A percentile compares a stretch with the other conserved stretches of the same genome.
Evolutionary conservation across 1,284 basidiomycete genomes (phyloP).

Genomic region (Cystobasidium pallidum): DNA sequence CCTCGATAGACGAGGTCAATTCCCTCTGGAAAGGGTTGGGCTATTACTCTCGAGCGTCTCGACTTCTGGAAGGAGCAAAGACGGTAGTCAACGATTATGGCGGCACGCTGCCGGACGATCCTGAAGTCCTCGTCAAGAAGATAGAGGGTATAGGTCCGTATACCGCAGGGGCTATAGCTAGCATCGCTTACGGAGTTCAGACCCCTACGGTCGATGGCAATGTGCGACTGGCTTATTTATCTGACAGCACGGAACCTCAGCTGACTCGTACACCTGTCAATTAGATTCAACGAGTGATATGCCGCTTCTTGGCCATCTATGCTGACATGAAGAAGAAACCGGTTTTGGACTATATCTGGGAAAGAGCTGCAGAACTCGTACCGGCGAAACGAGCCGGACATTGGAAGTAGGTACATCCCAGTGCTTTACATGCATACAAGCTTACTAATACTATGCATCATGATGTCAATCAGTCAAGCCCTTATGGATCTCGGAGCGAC

Average conservation of each 20-base stretch:
- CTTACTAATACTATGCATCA: too few relatives aligned
- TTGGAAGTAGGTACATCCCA: conserved; percentile 45
- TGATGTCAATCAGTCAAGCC: conserved; percentile 51
- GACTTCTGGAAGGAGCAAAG: conserved; percentile 75
- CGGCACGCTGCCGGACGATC: conserved; percentile 76
- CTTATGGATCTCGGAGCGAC: conserved; percentile 72
- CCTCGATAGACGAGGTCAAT: conserved; percentile 76
- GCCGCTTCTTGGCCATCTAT: conserved; percentile 78
- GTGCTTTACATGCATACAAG: too few relatives aligned
- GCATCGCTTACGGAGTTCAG: conserved; percentile 82
- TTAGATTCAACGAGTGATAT: conserved; percentile 67
- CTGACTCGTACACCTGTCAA: neutral
- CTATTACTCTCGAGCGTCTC: conserved; percentile 84
- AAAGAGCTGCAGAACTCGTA: conserved; percentile 72
- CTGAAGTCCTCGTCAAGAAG: conserved; percentile 74
- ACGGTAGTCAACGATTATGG: conserved; percentile 70
- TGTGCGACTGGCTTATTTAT: conserved; percentile 58
- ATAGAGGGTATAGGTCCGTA: conserved; percentile 52
- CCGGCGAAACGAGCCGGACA: conserved; percentile 47
- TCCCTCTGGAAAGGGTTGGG: conserved; percentile 81
- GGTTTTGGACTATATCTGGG: conserved; percentile 80
- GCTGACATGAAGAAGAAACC: conserved; percentile 76
- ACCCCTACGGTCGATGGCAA: conserved; percentile 93
- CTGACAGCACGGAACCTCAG: too few relatives aligned
- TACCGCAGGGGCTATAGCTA: conserved; percentile 77